Evolutionary conservation across 176 grass and related monocot species (phyloP).

Genomic region (Thinopyrum elongatum): DNA sequence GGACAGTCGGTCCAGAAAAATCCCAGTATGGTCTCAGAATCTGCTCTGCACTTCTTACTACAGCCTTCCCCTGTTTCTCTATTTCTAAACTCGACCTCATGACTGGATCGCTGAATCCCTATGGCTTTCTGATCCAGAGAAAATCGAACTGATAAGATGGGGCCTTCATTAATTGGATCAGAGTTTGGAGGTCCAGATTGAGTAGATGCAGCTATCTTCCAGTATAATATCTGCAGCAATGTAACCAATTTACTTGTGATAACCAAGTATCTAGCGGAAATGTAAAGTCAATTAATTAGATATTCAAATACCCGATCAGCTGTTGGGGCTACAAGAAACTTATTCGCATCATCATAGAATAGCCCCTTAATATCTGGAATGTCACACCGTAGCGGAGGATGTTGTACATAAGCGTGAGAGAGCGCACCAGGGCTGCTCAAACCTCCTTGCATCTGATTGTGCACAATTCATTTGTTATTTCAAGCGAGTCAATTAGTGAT

Average conservation of each 20-base stretch:
- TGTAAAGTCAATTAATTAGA: not conserved
- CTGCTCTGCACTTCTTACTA: slow-evolving; percentile 66
- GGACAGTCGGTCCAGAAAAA: slow-evolving; percentile 99
- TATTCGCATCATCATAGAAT: slow-evolving; percentile 94
- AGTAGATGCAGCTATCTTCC: slow-evolving; percentile 61
- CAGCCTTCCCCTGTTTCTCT: slow-evolving; percentile 73
- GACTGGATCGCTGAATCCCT: slow-evolving; percentile 78
- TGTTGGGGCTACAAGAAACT: slow-evolving; percentile 84
- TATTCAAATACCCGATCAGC: slow-evolving; percentile 67
- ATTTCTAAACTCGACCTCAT: slow-evolving; percentile 80
- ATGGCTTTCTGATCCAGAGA: slow-evolving; percentile 78
- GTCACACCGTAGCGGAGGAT: slow-evolving; percentile 83
- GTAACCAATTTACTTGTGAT: slow-evolving; percentile 6
- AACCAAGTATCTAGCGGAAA: not conserved
- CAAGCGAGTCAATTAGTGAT: slow-evolving; percentile 2
- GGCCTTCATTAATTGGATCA: slow-evolving; percentile 77
- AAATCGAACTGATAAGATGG: slow-evolving; percentile 83
- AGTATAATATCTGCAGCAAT: slow-evolving; percentile 81
- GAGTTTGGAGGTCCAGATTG: slow-evolving; percentile 76
- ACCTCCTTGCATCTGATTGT: slow-evolving; percentile 55
- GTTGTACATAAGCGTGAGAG: slow-evolving; percentile 87
- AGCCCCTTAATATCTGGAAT: slow-evolving; percentile 77
- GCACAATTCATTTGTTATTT: slow-evolving; percentile 32
- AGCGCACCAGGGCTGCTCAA: slow-evolving; percentile 59
- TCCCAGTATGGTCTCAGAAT: slow-evolving; percentile 87